Evolutionary conservation across 768 basidiomycete genomes (phyloP).

Genomic region (Lactifluus volemus): DNA sequence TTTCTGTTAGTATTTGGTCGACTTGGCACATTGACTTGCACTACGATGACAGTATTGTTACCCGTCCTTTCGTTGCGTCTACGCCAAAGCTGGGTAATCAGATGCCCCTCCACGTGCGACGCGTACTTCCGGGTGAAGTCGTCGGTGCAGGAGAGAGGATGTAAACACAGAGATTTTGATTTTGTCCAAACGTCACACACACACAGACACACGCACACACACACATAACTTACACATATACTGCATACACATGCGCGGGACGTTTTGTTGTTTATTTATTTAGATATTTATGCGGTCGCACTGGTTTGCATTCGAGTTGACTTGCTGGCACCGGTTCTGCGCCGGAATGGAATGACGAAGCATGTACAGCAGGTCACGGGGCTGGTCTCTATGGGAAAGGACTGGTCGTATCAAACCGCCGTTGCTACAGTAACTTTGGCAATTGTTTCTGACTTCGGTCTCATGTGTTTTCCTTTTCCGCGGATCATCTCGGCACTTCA

Average conservation of each 20-base stretch:
- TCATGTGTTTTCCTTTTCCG: too few relatives aligned
- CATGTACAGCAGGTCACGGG: too few relatives aligned
- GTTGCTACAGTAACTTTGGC: too few relatives aligned
- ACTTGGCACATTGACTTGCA: constrained; percentile 14
- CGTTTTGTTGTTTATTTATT: background rate
- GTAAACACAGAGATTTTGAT: background rate
- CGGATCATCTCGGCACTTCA: too few relatives aligned
- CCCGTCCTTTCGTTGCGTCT: constrained; percentile 49
- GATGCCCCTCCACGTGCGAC: constrained; percentile 48
- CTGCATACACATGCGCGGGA: background rate
- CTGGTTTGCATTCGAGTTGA: background rate
- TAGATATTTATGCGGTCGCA: background rate
- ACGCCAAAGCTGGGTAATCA: constrained; percentile 46
- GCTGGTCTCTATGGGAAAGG: too few relatives aligned
- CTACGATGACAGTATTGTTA: constrained; percentile 35
- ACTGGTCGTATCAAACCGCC: too few relatives aligned
- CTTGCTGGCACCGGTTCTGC: background rate
- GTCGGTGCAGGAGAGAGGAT: background rate
- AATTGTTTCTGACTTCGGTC: too few relatives aligned
- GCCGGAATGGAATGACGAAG: background rate
- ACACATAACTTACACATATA: background rate
- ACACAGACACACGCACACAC: background rate
- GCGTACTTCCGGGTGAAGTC: constrained; percentile 17
- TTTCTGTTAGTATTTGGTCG: constrained; percentile 17
- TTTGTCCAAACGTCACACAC: background rate